A percentile compares a stretch with the other conserved stretches of the same genome.
These are phyloP conservation scores for Pichia pseudocactophila DNA, from an alignment of 805 yeast species.

Conservation along the genomic window DNA sequence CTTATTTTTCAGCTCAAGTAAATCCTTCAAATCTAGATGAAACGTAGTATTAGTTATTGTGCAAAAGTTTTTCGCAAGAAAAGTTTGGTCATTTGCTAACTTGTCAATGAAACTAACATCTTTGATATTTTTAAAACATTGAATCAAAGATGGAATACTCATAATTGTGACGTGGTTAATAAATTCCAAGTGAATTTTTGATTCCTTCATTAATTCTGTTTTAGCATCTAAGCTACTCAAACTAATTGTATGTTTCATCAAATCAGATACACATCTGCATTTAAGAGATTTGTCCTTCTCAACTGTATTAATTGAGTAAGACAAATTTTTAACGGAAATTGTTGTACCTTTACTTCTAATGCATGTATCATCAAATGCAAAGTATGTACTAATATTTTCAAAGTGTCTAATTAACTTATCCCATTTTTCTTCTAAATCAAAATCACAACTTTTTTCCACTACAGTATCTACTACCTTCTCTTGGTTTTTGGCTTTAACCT, in stretches of 20 bases:
- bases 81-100: conserved; percentile 12
- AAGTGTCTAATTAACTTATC: background rate
- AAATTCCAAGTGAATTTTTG: conserved; percentile 11
- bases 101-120: conserved; percentile 10
- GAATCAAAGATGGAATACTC: conserved; percentile 7
- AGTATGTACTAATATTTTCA: conserved; percentile 8
- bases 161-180: conserved; percentile 11
- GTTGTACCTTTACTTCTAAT: background rate
- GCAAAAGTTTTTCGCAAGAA: conserved; percentile 17
- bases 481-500: background rate
- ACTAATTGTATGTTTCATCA: conserved; percentile 11
- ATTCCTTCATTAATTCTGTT: background rate
- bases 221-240: conserved; percentile 9
- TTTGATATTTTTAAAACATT: conserved; percentile 6
- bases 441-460: too few species aligned
- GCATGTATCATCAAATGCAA: conserved; percentile 11
- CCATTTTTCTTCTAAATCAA: too few species aligned
- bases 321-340: conserved; percentile 9
- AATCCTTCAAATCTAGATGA: conserved; percentile 14
- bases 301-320: conserved; percentile 7
- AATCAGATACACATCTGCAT: background rate
- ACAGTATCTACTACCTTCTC: too few species aligned
- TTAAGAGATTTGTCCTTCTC: conserved; percentile 7
- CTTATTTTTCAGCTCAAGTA: background rate
- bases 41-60: conserved; percentile 15